Evolutionary conservation across 805 yeast genomes (phyloP).

Genomic region (Candida jianshihensis): DNA sequence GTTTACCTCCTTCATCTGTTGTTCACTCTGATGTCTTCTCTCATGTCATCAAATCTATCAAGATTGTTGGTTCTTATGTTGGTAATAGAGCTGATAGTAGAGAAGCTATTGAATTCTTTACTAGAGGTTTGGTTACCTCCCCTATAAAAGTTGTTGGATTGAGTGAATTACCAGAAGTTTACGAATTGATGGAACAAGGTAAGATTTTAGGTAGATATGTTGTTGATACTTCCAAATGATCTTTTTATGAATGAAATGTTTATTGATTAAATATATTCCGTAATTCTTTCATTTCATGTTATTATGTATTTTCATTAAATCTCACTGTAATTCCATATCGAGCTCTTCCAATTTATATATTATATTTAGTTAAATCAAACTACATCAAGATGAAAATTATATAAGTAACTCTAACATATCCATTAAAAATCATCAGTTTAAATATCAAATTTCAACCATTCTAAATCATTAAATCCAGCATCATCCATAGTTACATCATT

Average conservation of each 20-base stretch:
- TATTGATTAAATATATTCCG: too few species aligned
- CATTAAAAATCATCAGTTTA: constrained; percentile 2
- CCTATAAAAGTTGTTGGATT: constrained; percentile 55
- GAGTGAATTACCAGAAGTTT: constrained; percentile 45
- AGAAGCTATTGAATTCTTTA: constrained; percentile 66
- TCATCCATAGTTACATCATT: constrained; percentile 13
- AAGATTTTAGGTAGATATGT: constrained; percentile 60
- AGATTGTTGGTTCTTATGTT: constrained; percentile 74
- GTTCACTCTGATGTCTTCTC: constrained; percentile 60
- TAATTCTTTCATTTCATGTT: too few species aligned
- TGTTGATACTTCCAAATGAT: constrained; percentile 45
- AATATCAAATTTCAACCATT: constrained; percentile 24
- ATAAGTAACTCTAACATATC: too few species aligned
- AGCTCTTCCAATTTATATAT: too few species aligned
- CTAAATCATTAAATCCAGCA: constrained; percentile 14
- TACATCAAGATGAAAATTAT: too few species aligned
- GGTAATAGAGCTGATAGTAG: constrained; percentile 83
- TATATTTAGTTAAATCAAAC: too few species aligned
- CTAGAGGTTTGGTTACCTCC: constrained; percentile 57
- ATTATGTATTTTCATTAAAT: too few species aligned
- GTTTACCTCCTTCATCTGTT: constrained; percentile 73
- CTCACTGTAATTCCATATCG: too few species aligned
- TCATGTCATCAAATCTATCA: constrained; percentile 63
- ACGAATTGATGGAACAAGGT: constrained; percentile 55
- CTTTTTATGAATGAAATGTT: too few species aligned